Conservation (phyloP, 2,329 filamentous ascomycete genomes). For the Coniosporium tulheliwenetii region DNA sequence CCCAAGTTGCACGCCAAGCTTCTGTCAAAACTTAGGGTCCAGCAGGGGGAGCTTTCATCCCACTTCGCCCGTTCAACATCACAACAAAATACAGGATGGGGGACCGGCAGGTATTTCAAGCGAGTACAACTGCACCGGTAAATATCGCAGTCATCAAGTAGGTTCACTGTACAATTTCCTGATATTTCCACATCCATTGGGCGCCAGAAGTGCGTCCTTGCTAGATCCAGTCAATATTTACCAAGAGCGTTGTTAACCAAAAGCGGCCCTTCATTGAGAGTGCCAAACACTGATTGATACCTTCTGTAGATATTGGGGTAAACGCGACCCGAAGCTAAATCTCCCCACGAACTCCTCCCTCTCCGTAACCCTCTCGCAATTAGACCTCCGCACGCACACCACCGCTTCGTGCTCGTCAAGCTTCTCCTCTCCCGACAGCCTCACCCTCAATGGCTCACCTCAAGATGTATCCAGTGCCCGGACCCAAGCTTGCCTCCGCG, state of each 20-base stretch:
- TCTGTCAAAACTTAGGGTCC: too few species aligned
- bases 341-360: slow-evolving; percentile 96
- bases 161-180: slow-evolving; percentile 8
- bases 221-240: too few species aligned
- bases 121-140: slow-evolving; percentile 90
- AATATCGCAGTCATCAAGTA: slow-evolving; percentile 98
- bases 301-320: slow-evolving; percentile 72
- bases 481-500: slow-evolving; percentile 87
- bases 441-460: slow-evolving; percentile 68
- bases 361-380: slow-evolving; percentile 88
- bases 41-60: too few species aligned
- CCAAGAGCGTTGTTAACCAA: too few species aligned
- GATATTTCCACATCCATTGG: slow-evolving; percentile 4
- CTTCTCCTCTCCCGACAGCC: slow-evolving; percentile 52
- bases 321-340: slow-evolving; percentile 85
- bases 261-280: too few species aligned
- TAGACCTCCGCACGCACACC: slow-evolving; percentile 86
- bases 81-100: slow-evolving; percentile 17
- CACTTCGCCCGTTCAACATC: neutral
- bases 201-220: slow-evolving; percentile 2
- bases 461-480: slow-evolving; percentile 79
- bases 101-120: slow-evolving; percentile 53
- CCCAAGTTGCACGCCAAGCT: too few species aligned
- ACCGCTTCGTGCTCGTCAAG: slow-evolving; percentile 76
- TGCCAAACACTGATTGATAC: slow-evolving; percentile 1